Base-by-base conservation (phyloP, 768 basidiomycete species). In the Termitomyces sp. region DNA sequence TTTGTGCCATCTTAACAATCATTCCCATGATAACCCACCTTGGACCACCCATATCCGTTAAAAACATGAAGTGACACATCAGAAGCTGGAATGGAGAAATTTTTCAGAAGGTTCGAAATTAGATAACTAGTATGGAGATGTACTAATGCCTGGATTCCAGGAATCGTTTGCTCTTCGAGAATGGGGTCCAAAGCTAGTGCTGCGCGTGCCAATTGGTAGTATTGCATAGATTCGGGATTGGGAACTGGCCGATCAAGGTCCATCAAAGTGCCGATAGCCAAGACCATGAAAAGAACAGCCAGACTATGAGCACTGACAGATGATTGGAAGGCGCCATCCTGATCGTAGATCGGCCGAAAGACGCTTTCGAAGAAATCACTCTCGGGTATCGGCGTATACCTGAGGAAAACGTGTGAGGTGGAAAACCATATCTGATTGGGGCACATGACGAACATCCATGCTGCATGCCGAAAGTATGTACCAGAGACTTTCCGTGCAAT, bases 1-100 rank as follows among this genome's bases (percentile, higher is more conserved):
- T 84, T 65, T 85, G 84, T 52, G 85, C 83, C 61, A 87, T 68
- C 68, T 88, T 88, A 28, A 86, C 83, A 21, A 82, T 79, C 31
- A 88, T 75, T 47, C 86, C 86, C 84, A 87, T 86, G 50, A 84
- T 69, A 28, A 83, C 78, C 86, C 86, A 88, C 60, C 85, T 74
- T 28, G 84, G 80, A 26, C 79, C 78, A 50, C 82, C 82, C 67
- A 77, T 76, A 60, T 79, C 77, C 19, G 73, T 69, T 53, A 79
- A 63, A 60, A 80, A 80, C 77, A 80, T 78, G 61, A 76, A 79
- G 56, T 79, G 78, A 55, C 75, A 75, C 73, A 79, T 85, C 47
- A 87, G 65, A 12, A 87, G 67, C 86, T 87, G 60, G 31, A 64
- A 58, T 59, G 56, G 8, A 38, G 26, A 59, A 45, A 12, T 19